Base-by-base conservation (phyloP, 495 filamentous ascomycete genomes). In the Lindgomyces ingoldianus region DNA sequence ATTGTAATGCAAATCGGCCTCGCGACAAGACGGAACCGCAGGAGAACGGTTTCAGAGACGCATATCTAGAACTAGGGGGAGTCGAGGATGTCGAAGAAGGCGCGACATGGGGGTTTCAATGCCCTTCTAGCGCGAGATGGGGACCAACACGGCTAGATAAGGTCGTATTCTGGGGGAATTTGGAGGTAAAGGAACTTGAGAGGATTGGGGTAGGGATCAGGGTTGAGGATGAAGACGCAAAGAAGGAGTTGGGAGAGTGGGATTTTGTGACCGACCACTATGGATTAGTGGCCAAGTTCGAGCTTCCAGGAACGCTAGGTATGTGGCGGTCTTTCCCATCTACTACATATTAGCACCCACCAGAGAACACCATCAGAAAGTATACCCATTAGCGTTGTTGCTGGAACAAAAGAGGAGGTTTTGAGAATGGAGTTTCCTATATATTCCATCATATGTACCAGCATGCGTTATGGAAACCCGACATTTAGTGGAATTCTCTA, bases 61-160 rank as follows among this genome's bases (percentile, higher is more conserved):
- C 81, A 9, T 85, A 80, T 65, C 75, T 86, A 0, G 79, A 81
- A 53, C 68, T 73, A 1, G 83, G 81, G 3, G 81, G 81, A 3
- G n/a, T 61, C 16, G 83, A 85, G 42, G 79, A 74, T 4, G 73
- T 68, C 10, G 80, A 82, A 25, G 77, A 74, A 26, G 82, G 83
- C 1, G 77, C 72, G 59, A 86, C 83, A 2, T 87, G 84, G 83
- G 83, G 83, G 3, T 78, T 81, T 68, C 81, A 84, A 73, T 79
- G 75, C 25, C 25, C 63, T 27, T 73, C 67, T 0, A 64, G 77
- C 59, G 55, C 70, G 41, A 56, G 57, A 46, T 83, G 73, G 71
- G 80, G 81, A 10, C 74, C 73, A n/a, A 72, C 60, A n/a, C 69
- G 83, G 58, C 77, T 85, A 76, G 84, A 85, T 57, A 85, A 84